phyloP scores from a whole-genome alignment of 768 basidiomycete genomes.

The Exsudoporus frostii region DNA sequence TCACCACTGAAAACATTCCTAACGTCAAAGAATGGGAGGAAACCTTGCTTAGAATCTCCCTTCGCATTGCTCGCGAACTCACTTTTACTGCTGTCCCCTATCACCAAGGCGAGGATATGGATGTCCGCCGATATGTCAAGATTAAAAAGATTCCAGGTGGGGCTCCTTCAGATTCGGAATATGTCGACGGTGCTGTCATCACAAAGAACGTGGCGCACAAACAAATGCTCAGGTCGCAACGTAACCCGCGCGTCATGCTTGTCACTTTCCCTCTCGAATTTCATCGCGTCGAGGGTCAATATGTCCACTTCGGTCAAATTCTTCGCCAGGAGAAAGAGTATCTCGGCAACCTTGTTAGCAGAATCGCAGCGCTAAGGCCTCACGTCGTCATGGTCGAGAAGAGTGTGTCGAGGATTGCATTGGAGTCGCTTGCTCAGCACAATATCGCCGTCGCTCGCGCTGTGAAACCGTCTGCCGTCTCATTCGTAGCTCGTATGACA shows the following conservation, averaged over 20 bases:
- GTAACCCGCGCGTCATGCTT: conserved; percentile 92
- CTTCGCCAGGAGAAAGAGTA: conserved; percentile 92
- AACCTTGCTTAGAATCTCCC: conserved; percentile 72
- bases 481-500: conserved; percentile 88
- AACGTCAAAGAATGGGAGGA: conserved; percentile 88
- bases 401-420: conserved; percentile 84
- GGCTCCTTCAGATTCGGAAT: conserved; percentile 88
- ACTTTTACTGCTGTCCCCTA: conserved; percentile 71
- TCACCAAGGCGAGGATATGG: conserved; percentile 89
- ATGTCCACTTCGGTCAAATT: conserved; percentile 89
- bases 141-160: conserved; percentile 99
- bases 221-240: conserved; percentile 78
- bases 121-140: conserved; percentile 92
- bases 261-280: conserved; percentile 95
- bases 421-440: conserved; percentile 80
- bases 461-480: conserved; percentile 85
- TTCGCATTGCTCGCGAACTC: conserved; percentile 82
- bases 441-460: conserved; percentile 89
- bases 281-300: conserved; percentile 87
- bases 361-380: conserved; percentile 88
- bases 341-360: conserved; percentile 78
- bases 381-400: conserved; percentile 91
- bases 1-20: conserved; percentile 77
- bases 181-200: conserved; percentile 94
- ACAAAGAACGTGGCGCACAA: conserved; percentile 98